Conservation (phyloP, 2,329 filamentous ascomycete species). For the Botrytis hyacinthi region DNA sequence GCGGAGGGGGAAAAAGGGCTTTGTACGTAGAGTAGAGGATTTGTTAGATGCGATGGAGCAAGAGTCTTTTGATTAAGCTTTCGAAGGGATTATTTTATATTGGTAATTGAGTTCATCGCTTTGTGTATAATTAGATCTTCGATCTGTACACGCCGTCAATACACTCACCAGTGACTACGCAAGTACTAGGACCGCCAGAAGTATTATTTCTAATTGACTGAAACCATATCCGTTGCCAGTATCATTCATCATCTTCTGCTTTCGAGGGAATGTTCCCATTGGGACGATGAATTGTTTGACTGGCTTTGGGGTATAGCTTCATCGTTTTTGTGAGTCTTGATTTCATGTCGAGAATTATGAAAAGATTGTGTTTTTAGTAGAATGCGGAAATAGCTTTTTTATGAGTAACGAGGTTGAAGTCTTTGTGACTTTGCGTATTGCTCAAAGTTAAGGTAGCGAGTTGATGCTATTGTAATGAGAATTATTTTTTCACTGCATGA, state of each 20-base stretch:
- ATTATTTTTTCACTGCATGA: background rate
- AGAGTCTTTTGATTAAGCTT: too few relatives aligned
- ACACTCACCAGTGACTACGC: background rate
- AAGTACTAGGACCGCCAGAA: background rate
- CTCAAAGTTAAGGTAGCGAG: background rate
- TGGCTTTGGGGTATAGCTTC: background rate
- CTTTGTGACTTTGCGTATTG: background rate
- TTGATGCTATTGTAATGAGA: background rate
- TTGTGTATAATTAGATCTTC: too few relatives aligned
- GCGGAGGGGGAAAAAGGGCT: background rate
- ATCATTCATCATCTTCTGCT: too few relatives aligned
- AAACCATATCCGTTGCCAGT: background rate
- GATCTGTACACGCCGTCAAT: background rate
- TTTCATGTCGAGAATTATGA: background rate
- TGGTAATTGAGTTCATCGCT: too few relatives aligned
- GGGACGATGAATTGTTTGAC: background rate
- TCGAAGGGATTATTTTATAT: too few relatives aligned
- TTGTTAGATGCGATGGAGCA: too few relatives aligned
- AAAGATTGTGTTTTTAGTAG: background rate
- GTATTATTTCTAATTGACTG: too few relatives aligned
- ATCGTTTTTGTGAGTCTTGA: background rate
- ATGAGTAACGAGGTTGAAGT: background rate
- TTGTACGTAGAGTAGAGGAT: background rate
- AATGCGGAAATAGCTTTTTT: rapidly evolving
- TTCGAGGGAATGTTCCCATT: background rate